Percentiles rank a stretch among this genome's conserved stretches.
phyloP scores from a whole-genome alignment of 2,329 filamentous ascomycete species.

The Magnaporthiopsis poae region DNA sequence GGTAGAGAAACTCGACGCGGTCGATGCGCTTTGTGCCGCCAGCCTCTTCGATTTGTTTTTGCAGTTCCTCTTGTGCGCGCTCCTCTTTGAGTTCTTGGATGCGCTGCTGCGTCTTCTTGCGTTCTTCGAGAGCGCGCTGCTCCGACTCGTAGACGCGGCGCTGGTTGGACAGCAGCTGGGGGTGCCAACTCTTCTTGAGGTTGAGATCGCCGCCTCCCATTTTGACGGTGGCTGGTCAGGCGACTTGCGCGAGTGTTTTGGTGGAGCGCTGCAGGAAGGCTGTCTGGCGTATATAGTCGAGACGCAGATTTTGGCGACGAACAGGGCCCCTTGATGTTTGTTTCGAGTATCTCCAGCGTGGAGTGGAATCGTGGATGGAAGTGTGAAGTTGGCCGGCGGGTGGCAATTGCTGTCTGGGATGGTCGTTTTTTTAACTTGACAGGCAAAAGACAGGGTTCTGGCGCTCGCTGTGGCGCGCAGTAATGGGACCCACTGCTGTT shows the following conservation, averaged over 20 bases:
- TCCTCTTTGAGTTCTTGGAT: slow-evolving; percentile 91
- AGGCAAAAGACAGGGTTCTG: neutral
- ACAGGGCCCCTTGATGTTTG: neutral
- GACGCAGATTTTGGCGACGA: neutral
- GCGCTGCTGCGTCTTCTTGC: slow-evolving; percentile 84
- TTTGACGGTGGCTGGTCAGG: slow-evolving; percentile 25
- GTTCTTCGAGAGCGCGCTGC: slow-evolving; percentile 83
- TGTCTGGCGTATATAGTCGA: neutral
- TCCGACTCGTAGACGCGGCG: slow-evolving; percentile 83
- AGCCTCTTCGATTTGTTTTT: slow-evolving; percentile 77
- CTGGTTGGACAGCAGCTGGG: slow-evolving; percentile 82
- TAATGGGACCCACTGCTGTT: neutral
- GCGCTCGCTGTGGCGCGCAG: no score
- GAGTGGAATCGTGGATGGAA: neutral
- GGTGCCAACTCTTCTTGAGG: slow-evolving; percentile 91
- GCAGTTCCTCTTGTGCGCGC: slow-evolving; percentile 80
- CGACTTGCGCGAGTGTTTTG: neutral
- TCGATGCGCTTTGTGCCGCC: slow-evolving; percentile 72
- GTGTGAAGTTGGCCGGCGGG: neutral
- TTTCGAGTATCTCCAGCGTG: neutral
- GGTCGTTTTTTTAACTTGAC: neutral
- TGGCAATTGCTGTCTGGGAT: neutral
- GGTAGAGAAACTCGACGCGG: slow-evolving; percentile 97
- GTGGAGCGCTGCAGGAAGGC: no score
- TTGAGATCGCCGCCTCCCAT: slow-evolving; percentile 91